Base-by-base conservation (phyloP, 805 yeast genomes). In the Metschnikowia arizonensis region DNA sequence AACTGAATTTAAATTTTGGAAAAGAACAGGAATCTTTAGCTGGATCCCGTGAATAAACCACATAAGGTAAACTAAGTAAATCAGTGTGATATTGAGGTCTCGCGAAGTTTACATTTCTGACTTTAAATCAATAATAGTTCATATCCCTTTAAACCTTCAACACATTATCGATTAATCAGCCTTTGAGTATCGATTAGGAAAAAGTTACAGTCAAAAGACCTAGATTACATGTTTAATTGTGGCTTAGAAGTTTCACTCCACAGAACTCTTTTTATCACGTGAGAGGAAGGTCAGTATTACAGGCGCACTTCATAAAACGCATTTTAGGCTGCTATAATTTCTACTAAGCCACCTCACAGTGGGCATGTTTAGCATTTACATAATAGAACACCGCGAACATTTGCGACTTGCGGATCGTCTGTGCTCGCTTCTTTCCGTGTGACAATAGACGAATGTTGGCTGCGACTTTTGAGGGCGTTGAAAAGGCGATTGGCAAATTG, bases 361-460 rank as follows among this genome's bases (percentile, higher is more conserved):
- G n/a, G n/a, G n/a, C n/a, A n/a, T n/a, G n/a, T n/a, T n/a, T n/a
- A n/a, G n/a, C n/a, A n/a, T 19, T 3, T 7, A 7, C 14, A 8
- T 33, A 19, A 19, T 19, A 12, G 12, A 21, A 21, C 10, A 33
- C 17, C 34, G 34, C 34, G 34, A 21, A n/a, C 15, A 19, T 33
- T 19, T 33, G 25, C 9, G 36, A 19, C 33, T 33, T n/a, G 36
- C 36, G 25, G 36, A 33, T 33, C 29, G 29, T 23, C 23, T 14
- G 23, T 34, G 19, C 38, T 14, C 38, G 37, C 8, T 32, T 34
- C 28, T 34, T 21, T 23, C n/a, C 28, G 19, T 28, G 29, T 34
- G 29, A 24, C 28, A 34, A 34, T 34, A 34, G 38, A 18, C 28
- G 38, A 34, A 19, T n/a, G 23, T 24, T 34, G 28, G 29, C 38